phyloP scores from a whole-genome alignment of 768 basidiomycete genomes.

The Trametes elegans region DNA sequence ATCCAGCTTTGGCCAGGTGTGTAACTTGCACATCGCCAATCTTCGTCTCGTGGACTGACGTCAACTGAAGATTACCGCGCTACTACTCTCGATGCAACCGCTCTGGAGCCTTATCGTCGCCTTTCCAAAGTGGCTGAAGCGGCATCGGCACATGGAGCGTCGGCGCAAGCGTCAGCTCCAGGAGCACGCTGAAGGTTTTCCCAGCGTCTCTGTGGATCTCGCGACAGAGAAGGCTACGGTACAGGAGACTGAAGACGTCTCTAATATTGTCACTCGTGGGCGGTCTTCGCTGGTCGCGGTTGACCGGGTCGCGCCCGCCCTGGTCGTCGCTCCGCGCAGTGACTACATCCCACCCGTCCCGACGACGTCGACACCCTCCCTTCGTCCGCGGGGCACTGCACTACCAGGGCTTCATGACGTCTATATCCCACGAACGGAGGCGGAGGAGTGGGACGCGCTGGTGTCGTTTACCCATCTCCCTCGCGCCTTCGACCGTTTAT shows the following conservation, averaged over 20 bases:
- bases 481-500: background rate
- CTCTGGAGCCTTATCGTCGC: constrained; percentile 26
- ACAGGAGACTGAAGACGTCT: too few relatives aligned
- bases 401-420: background rate
- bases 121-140: constrained; percentile 19
- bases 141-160: background rate
- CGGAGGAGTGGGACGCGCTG: constrained; percentile 14
- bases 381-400: background rate
- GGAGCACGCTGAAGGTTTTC: background rate
- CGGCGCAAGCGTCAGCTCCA: background rate
- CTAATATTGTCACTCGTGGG: too few relatives aligned
- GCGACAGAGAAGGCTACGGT: too few relatives aligned
- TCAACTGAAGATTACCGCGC: constrained; percentile 24
- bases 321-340: background rate
- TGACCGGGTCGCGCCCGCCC: too few relatives aligned
- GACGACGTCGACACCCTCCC: background rate
- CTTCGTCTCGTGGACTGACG: background rate
- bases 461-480: constrained; percentile 12
- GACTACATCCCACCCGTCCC: background rate
- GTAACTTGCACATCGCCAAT: background rate
- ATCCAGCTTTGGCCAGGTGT: constrained; percentile 26
- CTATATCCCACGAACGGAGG: background rate
- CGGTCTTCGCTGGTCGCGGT: too few relatives aligned
- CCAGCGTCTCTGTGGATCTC: too few relatives aligned
- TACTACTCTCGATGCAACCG: constrained; percentile 24